These are phyloP conservation scores for Tritrichomonas foetus DNA, from an alignment of 208 protist species.

Conservation along the genomic window DNA sequence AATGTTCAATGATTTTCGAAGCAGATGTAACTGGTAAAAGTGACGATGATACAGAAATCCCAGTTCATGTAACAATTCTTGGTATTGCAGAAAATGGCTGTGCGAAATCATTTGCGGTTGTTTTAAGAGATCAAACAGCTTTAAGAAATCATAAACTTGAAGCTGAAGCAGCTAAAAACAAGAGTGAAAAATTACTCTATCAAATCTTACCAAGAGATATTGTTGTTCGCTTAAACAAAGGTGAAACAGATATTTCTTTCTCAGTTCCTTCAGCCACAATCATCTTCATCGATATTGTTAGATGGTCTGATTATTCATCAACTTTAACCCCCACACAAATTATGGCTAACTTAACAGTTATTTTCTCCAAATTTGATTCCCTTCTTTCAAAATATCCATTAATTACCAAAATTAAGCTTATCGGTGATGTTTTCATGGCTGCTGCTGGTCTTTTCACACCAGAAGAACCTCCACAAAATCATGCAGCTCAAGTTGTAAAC, in stretches of 20 bases:
- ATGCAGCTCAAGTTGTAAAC: too few species aligned
- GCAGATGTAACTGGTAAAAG: neutral
- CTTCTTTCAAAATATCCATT: too few species aligned
- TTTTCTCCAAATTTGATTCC: too few species aligned
- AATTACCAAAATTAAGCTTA: too few species aligned
- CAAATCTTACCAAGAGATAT: constrained; percentile 31
- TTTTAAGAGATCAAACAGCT: neutral
- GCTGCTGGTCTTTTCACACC: too few species aligned
- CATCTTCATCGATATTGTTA: constrained; percentile 29
- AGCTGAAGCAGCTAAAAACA: neutral
- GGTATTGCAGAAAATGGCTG: neutral
- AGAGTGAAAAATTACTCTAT: neutral
- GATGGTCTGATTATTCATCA: neutral
- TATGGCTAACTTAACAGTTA: too few species aligned
- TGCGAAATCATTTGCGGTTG: neutral
- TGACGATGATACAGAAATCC: neutral
- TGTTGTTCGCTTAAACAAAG: neutral
- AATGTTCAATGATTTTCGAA: neutral
- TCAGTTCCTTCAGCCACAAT: neutral
- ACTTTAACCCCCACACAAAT: too few species aligned
- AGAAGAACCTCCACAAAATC: too few species aligned
- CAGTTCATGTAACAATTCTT: neutral
- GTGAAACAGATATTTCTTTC: constrained; percentile 15
- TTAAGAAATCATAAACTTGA: neutral
- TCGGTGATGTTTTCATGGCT: too few species aligned